phyloP scores from a whole-genome alignment of 2,329 filamentous ascomycete genomes.

The Periconia macrospinosa region DNA sequence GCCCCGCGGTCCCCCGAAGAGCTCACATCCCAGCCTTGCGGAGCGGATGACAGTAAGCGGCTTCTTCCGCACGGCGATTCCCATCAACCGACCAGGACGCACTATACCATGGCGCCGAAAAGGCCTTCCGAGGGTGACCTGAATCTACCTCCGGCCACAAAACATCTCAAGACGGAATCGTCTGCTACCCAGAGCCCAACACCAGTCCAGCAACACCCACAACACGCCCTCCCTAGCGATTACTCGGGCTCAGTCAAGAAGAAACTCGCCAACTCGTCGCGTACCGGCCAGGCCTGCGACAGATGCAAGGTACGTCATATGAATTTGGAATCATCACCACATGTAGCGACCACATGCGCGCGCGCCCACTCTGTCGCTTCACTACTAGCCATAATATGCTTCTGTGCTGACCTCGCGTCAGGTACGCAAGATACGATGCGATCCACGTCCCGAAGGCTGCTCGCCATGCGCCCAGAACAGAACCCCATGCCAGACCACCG shows the following conservation, averaged over 20 bases:
- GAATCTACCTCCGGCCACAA: conserved; percentile 15
- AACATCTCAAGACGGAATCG: conserved; percentile 41
- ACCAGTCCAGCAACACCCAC: conserved; percentile 8
- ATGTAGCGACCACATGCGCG: background rate
- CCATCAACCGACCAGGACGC: conserved; percentile 5
- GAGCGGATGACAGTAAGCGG: conserved; percentile 18
- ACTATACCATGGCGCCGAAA: conserved; percentile 29
- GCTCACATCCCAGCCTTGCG: background rate
- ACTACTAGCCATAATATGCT: background rate
- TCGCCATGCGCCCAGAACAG: conserved; percentile 77
- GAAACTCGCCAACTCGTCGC: conserved; percentile 56
- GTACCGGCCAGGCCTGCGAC: conserved; percentile 85
- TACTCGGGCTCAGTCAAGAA: conserved; percentile 50
- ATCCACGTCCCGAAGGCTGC: conserved; percentile 77
- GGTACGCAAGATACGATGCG: conserved; percentile 86
- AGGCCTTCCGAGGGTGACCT: conserved; percentile 24
- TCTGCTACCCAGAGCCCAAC: conserved; percentile 11
- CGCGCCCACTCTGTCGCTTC: background rate
- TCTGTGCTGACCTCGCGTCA: conserved; percentile 38
- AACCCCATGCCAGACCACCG: conserved; percentile 80
- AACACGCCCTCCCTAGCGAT: conserved; percentile 20
- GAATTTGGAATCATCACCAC: background rate
- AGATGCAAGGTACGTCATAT: conserved; percentile 71
- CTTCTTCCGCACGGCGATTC: conserved; percentile 20
- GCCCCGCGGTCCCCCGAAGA: background rate